Percentiles rank a stretch among this genome's conserved stretches.
phyloP scores from a whole-genome alignment of 257 asterid genomes.

The Ehretia macrophylla region DNA sequence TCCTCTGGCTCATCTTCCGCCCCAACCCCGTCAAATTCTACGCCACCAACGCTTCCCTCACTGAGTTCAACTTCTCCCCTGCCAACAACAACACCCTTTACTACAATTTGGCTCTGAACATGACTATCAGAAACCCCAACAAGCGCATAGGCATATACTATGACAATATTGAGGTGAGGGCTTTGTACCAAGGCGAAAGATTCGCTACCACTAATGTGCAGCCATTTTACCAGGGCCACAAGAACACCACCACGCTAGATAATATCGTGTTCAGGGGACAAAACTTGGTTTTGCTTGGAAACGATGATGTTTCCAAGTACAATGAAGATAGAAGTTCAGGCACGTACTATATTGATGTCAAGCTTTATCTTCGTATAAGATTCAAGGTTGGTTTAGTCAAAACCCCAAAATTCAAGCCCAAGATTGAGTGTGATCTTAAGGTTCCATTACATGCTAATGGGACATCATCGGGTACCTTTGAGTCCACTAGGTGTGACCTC shows the following conservation, averaged over 20 bases:
- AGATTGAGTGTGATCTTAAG: conserved; percentile 63
- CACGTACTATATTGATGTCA: conserved; percentile 43
- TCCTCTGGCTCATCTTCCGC: conserved; percentile 72
- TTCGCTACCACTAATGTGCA: conserved; percentile 23
- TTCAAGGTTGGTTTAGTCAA: conserved; percentile 52
- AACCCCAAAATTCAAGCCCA: conserved; percentile 54
- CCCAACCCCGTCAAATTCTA: conserved; percentile 67
- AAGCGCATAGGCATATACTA: conserved; percentile 81
- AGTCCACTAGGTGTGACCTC: conserved; percentile 48
- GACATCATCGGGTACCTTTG: conserved; percentile 27
- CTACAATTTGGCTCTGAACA: conserved; percentile 56
- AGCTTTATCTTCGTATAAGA: conserved; percentile 44
- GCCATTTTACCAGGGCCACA: conserved; percentile 60
- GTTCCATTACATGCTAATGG: conserved; percentile 55
- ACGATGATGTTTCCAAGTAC: conserved; percentile 30
- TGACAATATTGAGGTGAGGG: conserved; percentile 73
- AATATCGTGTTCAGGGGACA: conserved; percentile 39
- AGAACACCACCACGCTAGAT: conserved; percentile 38
- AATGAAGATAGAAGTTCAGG: conserved; percentile 28
- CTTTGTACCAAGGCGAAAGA: conserved; percentile 54
- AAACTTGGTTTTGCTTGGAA: conserved; percentile 30
- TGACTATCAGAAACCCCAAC: conserved; percentile 82
- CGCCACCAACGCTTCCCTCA: conserved; percentile 53
- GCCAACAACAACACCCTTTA: conserved; percentile 53
- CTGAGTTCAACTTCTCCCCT: conserved; percentile 46